Evolutionary conservation across 768 basidiomycete genomes (phyloP), one percentile per base, ranked within the genome.

Genomic region (Termitomyces sp.): DNA sequence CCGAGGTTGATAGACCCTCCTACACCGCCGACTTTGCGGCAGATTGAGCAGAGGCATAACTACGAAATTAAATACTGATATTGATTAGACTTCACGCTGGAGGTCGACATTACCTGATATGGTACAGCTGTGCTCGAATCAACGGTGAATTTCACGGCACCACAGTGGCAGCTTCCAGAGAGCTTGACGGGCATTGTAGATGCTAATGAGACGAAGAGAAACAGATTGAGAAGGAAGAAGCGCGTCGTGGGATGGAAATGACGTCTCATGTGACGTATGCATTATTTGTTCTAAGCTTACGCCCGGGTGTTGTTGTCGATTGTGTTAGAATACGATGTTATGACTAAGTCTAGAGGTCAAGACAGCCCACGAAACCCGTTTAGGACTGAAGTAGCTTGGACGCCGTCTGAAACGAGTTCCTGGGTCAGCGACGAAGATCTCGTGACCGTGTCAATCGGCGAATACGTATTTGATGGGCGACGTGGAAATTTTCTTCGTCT

Each of bases 1-100:
- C 84, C 82, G n/a, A 88, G 79, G 61, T 88, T 88, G 67, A 88
- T 78, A 2, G 85, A 82, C 0, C 87, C 86, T 13, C 86, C 84
- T 0, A 72, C 72, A 14, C 87, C 87, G 41, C 86, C 86, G 10
- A 86, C 84, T 68, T 88, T 88, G 58, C 87, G 82, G 66, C 87
- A 88, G 61, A 88, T 87, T 36, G 85, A 87, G 67, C 87, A 88
- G 5, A 82, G 55, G 64, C 87, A 88, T 35, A 88, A 67, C 82
- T 86, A 60, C 9, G 4, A 4, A 14, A 10, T 1, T 23, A 23
- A n/a, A 41, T n/a, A 41, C 46, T 14, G 13, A 32, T 7, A 4
- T 30, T 12, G 5, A 13, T 55, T 35, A 18, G 26, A 32, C 40
- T 3, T 43, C 4, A 18, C 9, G 10, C 14, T 26, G 12, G n/a